Conservation (phyloP, 441 rosid species). For the Erodium texanum region DNA sequence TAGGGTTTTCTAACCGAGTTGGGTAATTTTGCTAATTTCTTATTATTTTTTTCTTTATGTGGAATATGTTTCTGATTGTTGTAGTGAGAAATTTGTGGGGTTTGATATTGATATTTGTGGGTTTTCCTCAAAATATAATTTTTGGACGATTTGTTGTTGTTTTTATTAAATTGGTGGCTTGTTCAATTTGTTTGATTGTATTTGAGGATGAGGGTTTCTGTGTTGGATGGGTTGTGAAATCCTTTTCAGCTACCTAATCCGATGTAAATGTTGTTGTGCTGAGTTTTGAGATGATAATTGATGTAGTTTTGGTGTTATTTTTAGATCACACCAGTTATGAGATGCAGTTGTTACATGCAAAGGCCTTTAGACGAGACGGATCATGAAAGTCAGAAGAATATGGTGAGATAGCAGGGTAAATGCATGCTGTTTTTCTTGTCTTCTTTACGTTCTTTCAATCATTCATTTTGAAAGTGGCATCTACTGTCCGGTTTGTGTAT, state of each 20-base stretch:
- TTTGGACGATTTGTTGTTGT: neutral
- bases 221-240: conserved; percentile 9
- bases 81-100: neutral
- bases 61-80: conserved; percentile 9
- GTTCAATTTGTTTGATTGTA: neutral
- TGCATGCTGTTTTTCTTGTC: conserved; percentile 25
- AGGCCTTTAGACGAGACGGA: conserved; percentile 29
- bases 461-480: too few relatives aligned
- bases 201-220: conserved; percentile 3
- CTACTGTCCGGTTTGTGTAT: neutral
- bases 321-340: conserved; percentile 36
- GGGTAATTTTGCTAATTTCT: neutral
- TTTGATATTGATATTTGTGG: neutral
- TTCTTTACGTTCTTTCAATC: conserved; percentile 1
- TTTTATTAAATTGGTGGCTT: conserved; percentile 1
- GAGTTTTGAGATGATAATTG: conserved; percentile 14
- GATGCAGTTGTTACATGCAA: conserved; percentile 30
- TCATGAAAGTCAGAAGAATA: conserved; percentile 29
- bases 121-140: neutral
- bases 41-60: neutral
- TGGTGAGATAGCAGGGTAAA: conserved; percentile 43
- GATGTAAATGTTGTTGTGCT: neutral
- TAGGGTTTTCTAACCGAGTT: conserved; percentile 18
- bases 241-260: neutral
- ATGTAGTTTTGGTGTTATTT: conserved; percentile 20